These are phyloP conservation scores for Trametes cingulata DNA, from an alignment of 768 basidiomycete species.

Conservation along the genomic window DNA sequence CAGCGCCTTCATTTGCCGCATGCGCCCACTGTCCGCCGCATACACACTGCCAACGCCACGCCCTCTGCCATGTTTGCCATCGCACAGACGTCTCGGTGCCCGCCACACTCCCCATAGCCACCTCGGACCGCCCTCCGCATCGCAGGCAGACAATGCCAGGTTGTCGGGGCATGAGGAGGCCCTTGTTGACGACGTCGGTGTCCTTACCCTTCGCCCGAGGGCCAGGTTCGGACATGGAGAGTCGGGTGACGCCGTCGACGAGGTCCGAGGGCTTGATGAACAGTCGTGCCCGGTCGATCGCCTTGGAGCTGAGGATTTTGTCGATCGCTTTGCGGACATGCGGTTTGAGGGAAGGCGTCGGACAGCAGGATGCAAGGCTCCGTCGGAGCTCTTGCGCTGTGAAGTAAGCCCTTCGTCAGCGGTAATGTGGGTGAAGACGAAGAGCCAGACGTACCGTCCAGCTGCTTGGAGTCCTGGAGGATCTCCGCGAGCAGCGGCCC, in stretches of 20 bases:
- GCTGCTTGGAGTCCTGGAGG: slow-evolving; percentile 30
- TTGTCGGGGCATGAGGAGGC: slow-evolving; percentile 40
- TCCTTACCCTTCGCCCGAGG: slow-evolving; percentile 36
- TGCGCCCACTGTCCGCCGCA: slow-evolving; percentile 68
- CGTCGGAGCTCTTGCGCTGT: slow-evolving; percentile 52
- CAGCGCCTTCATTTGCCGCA: neutral
- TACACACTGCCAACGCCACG: slow-evolving; percentile 61
- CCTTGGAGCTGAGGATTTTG: slow-evolving; percentile 46
- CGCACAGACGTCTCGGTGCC: slow-evolving; percentile 37
- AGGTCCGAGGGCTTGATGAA: slow-evolving; percentile 75
- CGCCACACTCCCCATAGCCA: slow-evolving; percentile 32
- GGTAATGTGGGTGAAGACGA: neutral
- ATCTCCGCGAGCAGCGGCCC: slow-evolving; percentile 46
- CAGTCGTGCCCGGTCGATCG: slow-evolving; percentile 64
- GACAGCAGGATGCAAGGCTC: slow-evolving; percentile 62
- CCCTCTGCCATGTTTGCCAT: slow-evolving; percentile 67
- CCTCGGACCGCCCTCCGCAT: slow-evolving; percentile 61
- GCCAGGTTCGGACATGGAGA: slow-evolving; percentile 37
- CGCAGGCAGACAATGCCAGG: slow-evolving; percentile 53
- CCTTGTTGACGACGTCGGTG: slow-evolving; percentile 67
- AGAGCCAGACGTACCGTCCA: slow-evolving; percentile 27
- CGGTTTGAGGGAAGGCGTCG: slow-evolving; percentile 46
- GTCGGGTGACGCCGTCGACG: slow-evolving; percentile 57
- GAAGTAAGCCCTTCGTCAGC: neutral
- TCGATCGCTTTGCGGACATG: slow-evolving; percentile 46